Evolutionary conservation across 2,329 filamentous ascomycete genomes (phyloP).

Genomic region (Monascus ruber): DNA sequence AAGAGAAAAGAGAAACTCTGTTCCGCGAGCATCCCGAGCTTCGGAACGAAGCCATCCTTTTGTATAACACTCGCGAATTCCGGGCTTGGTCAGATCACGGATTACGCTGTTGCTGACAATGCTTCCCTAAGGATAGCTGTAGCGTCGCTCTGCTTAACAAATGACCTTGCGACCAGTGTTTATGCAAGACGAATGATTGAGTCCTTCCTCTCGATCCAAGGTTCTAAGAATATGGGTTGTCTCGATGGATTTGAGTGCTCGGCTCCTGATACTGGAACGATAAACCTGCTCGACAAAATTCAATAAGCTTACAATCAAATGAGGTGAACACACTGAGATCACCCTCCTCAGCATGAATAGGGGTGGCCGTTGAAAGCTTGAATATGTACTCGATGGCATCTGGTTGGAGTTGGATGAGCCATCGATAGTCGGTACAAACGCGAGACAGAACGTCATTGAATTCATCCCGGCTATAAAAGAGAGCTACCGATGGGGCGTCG

Average conservation of each 20-base stretch:
- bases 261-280: not conserved
- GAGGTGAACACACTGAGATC: not conserved
- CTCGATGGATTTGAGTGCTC: not conserved
- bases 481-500: not conserved
- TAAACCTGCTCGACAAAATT: not conserved
- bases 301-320: not conserved
- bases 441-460: conserved; percentile 9
- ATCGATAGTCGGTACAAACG: conserved; percentile 4
- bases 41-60: not conserved
- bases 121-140: not conserved
- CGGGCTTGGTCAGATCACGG: not conserved
- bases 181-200: conserved; percentile 1
- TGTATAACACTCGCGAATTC: not conserved
- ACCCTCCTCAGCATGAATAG: not conserved
- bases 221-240: not conserved
- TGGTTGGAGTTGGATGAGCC: not conserved
- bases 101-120: not conserved
- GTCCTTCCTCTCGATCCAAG: conserved; percentile 5
- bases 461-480: conserved; percentile 3
- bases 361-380: not conserved
- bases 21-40: not conserved
- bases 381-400: not conserved
- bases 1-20: not conserved
- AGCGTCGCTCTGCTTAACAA: conserved; percentile 1
- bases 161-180: conserved; percentile 1